Evolutionary conservation across 208 protist genomes (phyloP).

Genomic region (Cochliopodium minus): DNA sequence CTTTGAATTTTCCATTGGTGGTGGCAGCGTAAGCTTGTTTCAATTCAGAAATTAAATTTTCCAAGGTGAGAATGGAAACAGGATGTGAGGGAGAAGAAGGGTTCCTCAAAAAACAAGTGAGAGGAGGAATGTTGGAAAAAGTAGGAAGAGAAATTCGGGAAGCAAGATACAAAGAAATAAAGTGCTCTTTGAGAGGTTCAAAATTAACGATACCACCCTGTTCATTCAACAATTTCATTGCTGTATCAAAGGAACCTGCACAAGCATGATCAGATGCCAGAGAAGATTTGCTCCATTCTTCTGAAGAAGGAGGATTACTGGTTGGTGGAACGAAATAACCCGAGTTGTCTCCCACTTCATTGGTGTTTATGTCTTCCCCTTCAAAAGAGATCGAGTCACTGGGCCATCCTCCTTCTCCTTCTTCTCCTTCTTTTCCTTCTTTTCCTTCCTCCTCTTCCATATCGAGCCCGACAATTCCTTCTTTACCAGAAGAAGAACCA

Average conservation of each 20-base stretch:
- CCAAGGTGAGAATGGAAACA: slow-evolving; percentile 43
- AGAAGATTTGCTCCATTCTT: slow-evolving; percentile 59
- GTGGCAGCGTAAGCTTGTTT: no score
- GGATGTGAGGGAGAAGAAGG: slow-evolving; percentile 23
- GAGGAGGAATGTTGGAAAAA: slow-evolving; percentile 23
- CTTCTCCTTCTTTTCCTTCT: slow-evolving; percentile 1
- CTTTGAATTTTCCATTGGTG: slow-evolving; percentile 34
- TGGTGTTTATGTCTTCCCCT: neutral
- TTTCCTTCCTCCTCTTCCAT: slow-evolving; percentile 22
- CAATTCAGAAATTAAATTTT: slow-evolving; percentile 47
- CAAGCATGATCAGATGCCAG: slow-evolving; percentile 72
- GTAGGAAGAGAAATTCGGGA: slow-evolving; percentile 41
- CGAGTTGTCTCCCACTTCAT: neutral
- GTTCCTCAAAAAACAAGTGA: slow-evolving; percentile 29
- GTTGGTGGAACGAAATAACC: slow-evolving; percentile 24
- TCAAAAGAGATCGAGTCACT: slow-evolving; percentile 13
- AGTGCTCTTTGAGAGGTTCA: slow-evolving; percentile 54
- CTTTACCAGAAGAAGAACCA: neutral
- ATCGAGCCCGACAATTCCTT: slow-evolving; percentile 21
- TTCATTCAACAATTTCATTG: slow-evolving; percentile 57
- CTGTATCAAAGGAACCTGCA: slow-evolving; percentile 73
- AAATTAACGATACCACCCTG: slow-evolving; percentile 73
- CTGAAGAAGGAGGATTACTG: slow-evolving; percentile 28
- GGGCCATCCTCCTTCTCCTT: slow-evolving; percentile 6
- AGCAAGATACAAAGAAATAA: slow-evolving; percentile 55